Evolutionary conservation across 495 filamentous ascomycete genomes (phyloP), one percentile per base, ranked within the genome.

Genomic region (Tuber magnatum): DNA sequence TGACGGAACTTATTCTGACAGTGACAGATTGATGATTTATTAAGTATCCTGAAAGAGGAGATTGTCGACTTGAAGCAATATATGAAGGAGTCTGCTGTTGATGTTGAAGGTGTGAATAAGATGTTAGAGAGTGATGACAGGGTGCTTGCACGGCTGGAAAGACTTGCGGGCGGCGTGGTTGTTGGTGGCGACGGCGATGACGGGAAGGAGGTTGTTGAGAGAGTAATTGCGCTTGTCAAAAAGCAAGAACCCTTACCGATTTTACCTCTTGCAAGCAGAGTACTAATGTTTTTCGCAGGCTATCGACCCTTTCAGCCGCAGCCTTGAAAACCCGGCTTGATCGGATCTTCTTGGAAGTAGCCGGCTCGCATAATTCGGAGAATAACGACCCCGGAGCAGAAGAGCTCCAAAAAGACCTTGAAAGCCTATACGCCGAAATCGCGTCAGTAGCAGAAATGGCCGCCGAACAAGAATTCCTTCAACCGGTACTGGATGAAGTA

Each of bases 91-190:
- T 76, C 73, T 9, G 72, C 70, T 4, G 69, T 76, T 41, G 78
- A 80, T 38, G 35, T 73, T 1, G 81, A 76, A 39, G 72, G 76
- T 38, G 72, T 79, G 40, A 73, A 22, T 12, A 78, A 76, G 56
- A 78, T 78, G 74, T 68, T 82, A 44, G 74, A 77, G 41, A 80
- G 81, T 8, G 81, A 82, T 76, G 81, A 82, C 71, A 82, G 81
- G 44, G 75, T 82, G 3, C 68, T 82, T 28, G 77, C 75, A n/a
- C 71, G 81, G n/a, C 73, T 82, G 41, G 73, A 73, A 28, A 70
- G 73, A 41, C 61, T 82, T 28, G 81, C 81, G 5, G 78, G 71
- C 20, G 76, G 69, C 20, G 38, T 82, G 61, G 72, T 81, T 7
- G 61, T 82, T 28, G 32, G 65, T 22, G 65, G 46, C 28, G 74